A percentile compares a stretch with the other conserved stretches of the same genome.
These are phyloP conservation scores for Tylopilus sp. DNA, from an alignment of 768 basidiomycete species.

Conservation along the genomic window DNA sequence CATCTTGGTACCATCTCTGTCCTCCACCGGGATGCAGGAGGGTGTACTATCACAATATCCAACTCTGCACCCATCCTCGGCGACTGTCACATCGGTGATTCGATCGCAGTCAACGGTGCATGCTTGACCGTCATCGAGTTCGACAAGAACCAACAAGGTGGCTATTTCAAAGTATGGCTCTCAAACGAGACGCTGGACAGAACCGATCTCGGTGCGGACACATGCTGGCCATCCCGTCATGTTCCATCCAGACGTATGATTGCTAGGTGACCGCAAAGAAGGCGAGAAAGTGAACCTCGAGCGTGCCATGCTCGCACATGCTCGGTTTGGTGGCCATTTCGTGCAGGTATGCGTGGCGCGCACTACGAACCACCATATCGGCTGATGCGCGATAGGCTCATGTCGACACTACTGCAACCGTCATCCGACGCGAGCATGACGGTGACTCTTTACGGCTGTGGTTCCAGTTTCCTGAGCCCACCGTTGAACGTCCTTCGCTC, in stretches of 20 bases:
- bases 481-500: constrained; percentile 55
- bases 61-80: constrained; percentile 68
- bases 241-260: constrained; percentile 6
- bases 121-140: constrained; percentile 93
- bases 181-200: constrained; percentile 92
- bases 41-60: constrained; percentile 79
- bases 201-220: constrained; percentile 76
- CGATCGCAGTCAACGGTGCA: constrained; percentile 83
- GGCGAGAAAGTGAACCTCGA: constrained; percentile 89
- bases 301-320: constrained; percentile 90
- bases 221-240: not conserved
- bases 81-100: constrained; percentile 93
- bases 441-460: constrained; percentile 85
- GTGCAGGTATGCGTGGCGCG: constrained; percentile 69
- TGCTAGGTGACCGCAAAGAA: constrained; percentile 67
- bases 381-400: constrained; percentile 61
- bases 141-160: constrained; percentile 53
- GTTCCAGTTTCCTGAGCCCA: constrained; percentile 70
- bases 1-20: constrained; percentile 74
- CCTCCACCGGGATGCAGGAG: constrained; percentile 62
- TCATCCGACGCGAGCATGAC: constrained; percentile 63
- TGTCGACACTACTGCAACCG: constrained; percentile 83
- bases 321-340: constrained; percentile 94
- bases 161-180: constrained; percentile 91
- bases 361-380: not conserved